These are phyloP conservation scores for Pisolithus thermaeus DNA, from an alignment of 1,284 basidiomycete genomes.

Conservation along the genomic window DNA sequence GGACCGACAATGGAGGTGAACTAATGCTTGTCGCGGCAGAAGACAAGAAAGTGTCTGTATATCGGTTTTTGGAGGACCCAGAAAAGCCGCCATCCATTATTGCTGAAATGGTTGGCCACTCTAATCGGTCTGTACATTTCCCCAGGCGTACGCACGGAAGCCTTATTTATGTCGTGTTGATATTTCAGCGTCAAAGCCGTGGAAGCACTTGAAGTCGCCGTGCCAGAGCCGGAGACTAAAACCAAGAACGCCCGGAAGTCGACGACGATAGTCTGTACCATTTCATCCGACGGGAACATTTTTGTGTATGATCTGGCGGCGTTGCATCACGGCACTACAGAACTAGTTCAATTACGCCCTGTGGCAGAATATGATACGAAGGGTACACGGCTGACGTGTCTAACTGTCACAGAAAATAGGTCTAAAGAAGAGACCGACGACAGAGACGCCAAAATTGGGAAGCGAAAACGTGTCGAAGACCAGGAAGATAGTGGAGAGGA, in stretches of 20 bases:
- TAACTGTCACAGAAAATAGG: conserved; percentile 55
- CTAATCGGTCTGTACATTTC: conserved; percentile 54
- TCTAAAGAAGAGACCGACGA: conserved; percentile 12
- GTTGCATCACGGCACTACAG: conserved; percentile 30
- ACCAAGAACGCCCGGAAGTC: conserved; percentile 23
- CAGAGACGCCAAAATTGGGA: conserved; percentile 30
- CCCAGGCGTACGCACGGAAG: not conserved
- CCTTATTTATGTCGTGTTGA: not conserved
- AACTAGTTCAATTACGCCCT: conserved; percentile 43
- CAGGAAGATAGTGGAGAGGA: conserved; percentile 23
- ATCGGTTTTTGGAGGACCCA: conserved; percentile 45
- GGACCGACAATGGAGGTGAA: conserved; percentile 49
- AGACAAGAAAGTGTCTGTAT: conserved; percentile 78
- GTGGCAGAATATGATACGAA: conserved; percentile 75
- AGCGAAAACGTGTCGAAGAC: conserved; percentile 34
- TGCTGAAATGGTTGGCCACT: conserved; percentile 65
- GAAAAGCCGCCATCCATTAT: conserved; percentile 44
- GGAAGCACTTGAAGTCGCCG: conserved; percentile 52
- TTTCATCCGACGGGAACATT: conserved; percentile 82
- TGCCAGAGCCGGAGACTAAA: conserved; percentile 33
- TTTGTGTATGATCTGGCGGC: conserved; percentile 69
- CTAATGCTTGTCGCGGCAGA: conserved; percentile 79
- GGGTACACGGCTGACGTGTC: conserved; percentile 77
- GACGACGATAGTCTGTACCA: conserved; percentile 66
- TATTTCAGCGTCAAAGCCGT: conserved; percentile 62